Conservation (phyloP, 805 yeast genomes). For the Zygosaccharomyces bisporus region DNA sequence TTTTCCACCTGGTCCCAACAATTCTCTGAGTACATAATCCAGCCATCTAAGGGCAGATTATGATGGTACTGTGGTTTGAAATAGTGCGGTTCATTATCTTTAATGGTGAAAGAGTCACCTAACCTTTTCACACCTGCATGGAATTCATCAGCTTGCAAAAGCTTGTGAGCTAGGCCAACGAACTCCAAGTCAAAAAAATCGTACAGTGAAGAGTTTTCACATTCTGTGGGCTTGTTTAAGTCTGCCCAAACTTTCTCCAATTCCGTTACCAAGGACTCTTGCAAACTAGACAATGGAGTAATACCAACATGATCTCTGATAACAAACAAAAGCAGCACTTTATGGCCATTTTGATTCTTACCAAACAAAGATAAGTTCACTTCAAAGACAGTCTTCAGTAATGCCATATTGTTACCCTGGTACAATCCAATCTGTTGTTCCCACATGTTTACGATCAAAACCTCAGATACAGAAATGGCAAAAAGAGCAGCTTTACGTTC, state of each 20-base stretch:
- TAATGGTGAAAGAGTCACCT: slow-evolving; percentile 56
- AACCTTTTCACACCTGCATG: slow-evolving; percentile 52
- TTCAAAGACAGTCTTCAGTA: slow-evolving; percentile 92
- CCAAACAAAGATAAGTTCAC: slow-evolving; percentile 87
- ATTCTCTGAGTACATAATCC: slow-evolving; percentile 86
- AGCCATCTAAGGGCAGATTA: slow-evolving; percentile 88
- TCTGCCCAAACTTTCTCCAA: slow-evolving; percentile 73
- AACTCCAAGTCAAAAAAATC: slow-evolving; percentile 87
- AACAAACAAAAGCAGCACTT: slow-evolving; percentile 75
- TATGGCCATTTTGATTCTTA: slow-evolving; percentile 48
- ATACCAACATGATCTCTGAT: slow-evolving; percentile 88
- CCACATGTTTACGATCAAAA: slow-evolving; percentile 90
- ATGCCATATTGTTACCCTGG: slow-evolving; percentile 97
- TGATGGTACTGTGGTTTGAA: slow-evolving; percentile 77
- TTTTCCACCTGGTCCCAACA: slow-evolving; percentile 93
- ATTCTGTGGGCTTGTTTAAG: slow-evolving; percentile 67
- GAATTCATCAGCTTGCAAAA: slow-evolving; percentile 74
- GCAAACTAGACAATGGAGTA: slow-evolving; percentile 72
- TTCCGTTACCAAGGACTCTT: slow-evolving; percentile 66
- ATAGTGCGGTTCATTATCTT: slow-evolving; percentile 32
- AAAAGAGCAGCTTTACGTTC: slow-evolving; percentile 94
- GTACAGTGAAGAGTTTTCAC: slow-evolving; percentile 49
- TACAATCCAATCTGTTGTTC: slow-evolving; percentile 95
- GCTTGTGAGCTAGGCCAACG: slow-evolving; percentile 78
- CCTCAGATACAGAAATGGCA: slow-evolving; percentile 88